Evolutionary conservation across 805 yeast species (phyloP), one percentile per base, ranked within the genome.

Genomic region (Barnettozyma sucrosica): DNA sequence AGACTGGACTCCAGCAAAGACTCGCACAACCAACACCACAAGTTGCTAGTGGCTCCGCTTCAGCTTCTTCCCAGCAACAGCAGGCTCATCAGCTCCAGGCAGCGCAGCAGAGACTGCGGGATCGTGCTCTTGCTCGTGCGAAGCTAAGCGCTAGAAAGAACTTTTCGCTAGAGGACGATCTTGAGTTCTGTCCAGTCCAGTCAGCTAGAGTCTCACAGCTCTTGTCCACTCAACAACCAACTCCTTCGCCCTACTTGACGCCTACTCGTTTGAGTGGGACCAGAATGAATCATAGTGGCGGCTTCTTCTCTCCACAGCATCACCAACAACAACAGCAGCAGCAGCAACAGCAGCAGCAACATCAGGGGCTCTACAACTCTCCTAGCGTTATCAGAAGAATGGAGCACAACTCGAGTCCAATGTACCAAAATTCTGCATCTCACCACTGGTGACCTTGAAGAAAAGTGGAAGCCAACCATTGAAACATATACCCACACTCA

Each of bases 111-210:
- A 53, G 51, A 19, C 56, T 45, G 33, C 53, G 50, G 26, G 38
- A 46, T 32, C 55, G 55, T 14, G 61, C 51, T 13, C 51, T 63
- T 7, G 75, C 77, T 18, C 67, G 77, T 48, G 72, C 67, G n/a
- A 72, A 74, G 53, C 72, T 80, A 56, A 77, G 81, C 54, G 74
- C 81, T 36, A 79, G 81, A 57, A 76, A 85, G 55, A 81, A 88
- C 34, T 83, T 85, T 62, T 89, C 83, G 54, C 60, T 72, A 36
- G 88, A 81, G 61, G 86, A 84, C 55, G 92, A 85, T 62, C 60
- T 75, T 44, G 90, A 82, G 66, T 85, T 85, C 62, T 81, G 83
- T 54, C 86, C 86, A 8, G 65, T 61, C 16, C 48, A 39, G 23
- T 13, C 32, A 2, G 7, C 32, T 13, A 28, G 32, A 28, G 32